Evolutionary conservation across 768 basidiomycete species (phyloP).

Genomic region (Kwoniella dejecticola): DNA sequence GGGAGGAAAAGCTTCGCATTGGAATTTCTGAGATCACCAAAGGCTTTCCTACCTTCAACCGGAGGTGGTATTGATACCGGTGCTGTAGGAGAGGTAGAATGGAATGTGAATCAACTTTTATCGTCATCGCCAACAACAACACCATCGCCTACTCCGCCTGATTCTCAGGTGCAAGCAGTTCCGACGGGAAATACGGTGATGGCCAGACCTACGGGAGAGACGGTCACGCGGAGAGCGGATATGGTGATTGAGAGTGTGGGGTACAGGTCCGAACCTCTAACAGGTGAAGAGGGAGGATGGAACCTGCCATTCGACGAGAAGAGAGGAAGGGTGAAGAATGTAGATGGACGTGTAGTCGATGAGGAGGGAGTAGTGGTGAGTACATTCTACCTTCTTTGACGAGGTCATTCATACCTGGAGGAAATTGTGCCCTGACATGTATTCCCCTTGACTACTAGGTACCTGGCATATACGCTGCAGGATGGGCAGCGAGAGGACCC

Average conservation of each 20-base stretch:
- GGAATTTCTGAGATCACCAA: constrained; percentile 51
- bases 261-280: constrained; percentile 69
- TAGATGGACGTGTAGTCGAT: constrained; percentile 55
- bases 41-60: constrained; percentile 28
- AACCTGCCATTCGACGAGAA: constrained; percentile 55
- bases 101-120: constrained; percentile 49
- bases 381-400: not conserved
- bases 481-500: constrained; percentile 91
- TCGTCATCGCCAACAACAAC: constrained; percentile 23
- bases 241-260: constrained; percentile 86
- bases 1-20: constrained; percentile 41
- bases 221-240: constrained; percentile 64
- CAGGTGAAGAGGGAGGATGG: constrained; percentile 29
- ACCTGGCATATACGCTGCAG: constrained; percentile 77
- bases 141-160: constrained; percentile 24
- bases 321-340: constrained; percentile 59
- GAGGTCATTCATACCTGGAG: not conserved
- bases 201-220: constrained; percentile 63
- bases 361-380: constrained; percentile 53
- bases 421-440: not conserved
- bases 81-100: constrained; percentile 37
- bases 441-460: constrained; percentile 48
- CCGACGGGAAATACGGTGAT: constrained; percentile 60
- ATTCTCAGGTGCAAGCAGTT: constrained; percentile 31
- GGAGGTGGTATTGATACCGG: not conserved